Evolutionary conservation across 1,284 basidiomycete genomes (phyloP).

Genomic region (Psilocybe mexicana): DNA sequence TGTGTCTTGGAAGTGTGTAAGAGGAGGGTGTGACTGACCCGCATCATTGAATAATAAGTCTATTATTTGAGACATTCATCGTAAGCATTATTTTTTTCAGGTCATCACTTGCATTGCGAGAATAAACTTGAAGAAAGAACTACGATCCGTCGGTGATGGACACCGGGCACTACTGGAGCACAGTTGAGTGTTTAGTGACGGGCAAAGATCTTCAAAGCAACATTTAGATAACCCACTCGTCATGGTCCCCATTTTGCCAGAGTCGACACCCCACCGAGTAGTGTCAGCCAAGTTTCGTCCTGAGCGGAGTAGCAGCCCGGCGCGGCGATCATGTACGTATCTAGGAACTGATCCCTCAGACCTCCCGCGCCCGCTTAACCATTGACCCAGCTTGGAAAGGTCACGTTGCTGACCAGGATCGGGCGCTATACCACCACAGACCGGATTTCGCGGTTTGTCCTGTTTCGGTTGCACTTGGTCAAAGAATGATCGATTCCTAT

Average conservation of each 20-base stretch:
- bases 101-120: too few species aligned
- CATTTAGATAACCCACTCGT: too few species aligned
- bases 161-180: too few species aligned
- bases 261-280: background rate
- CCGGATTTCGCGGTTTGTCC: background rate
- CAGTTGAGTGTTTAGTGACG: too few species aligned
- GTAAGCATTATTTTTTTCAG: background rate
- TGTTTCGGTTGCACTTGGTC: background rate
- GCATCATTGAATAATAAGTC: background rate
- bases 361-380: background rate
- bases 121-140: too few species aligned
- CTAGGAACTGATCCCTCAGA: background rate
- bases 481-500: slow-evolving; percentile 1
- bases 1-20: background rate
- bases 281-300: background rate
- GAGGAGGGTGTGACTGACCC: background rate
- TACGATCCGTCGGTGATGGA: too few species aligned
- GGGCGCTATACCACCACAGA: background rate
- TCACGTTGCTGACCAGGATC: background rate
- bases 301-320: background rate
- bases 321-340: too few species aligned
- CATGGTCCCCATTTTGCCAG: background rate
- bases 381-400: background rate
- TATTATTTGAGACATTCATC: slow-evolving; percentile 6
- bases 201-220: too few species aligned